phyloP scores from a whole-genome alignment of 257 asterid species.

The Hygrophila difformis region DNA sequence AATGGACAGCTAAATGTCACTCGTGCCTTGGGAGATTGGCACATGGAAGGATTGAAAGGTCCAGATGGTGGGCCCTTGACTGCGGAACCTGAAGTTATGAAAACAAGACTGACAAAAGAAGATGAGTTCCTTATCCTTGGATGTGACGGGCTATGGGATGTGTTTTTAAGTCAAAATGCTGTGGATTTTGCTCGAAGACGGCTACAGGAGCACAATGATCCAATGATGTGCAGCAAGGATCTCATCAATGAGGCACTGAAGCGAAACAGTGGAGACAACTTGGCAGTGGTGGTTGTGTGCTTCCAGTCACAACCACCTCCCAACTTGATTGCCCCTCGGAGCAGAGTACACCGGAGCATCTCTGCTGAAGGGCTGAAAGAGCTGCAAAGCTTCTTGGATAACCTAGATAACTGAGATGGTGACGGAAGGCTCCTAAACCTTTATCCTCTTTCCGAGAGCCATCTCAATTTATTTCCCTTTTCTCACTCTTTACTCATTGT shows the following conservation, averaged over 20 bases:
- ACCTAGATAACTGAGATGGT: slow-evolving; percentile 40
- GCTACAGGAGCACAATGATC: slow-evolving; percentile 90
- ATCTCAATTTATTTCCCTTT: neutral
- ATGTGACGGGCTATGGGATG: slow-evolving; percentile 97
- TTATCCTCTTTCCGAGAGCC: neutral
- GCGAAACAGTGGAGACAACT: slow-evolving; percentile 78
- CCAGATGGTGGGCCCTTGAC: slow-evolving; percentile 77
- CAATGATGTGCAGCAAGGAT: slow-evolving; percentile 69
- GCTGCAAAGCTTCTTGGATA: no score
- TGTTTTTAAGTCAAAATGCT: slow-evolving; percentile 85
- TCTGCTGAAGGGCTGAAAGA: no score
- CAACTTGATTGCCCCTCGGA: no score
- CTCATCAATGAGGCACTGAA: slow-evolving; percentile 82
- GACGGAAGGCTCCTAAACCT: no score
- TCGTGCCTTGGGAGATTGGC: slow-evolving; percentile 97
- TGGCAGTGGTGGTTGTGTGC: slow-evolving; percentile 35
- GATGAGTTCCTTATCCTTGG: slow-evolving; percentile 91
- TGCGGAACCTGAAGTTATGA: slow-evolving; percentile 87
- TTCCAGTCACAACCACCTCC: no score
- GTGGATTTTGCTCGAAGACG: slow-evolving; percentile 91
- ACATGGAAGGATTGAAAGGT: slow-evolving; percentile 67
- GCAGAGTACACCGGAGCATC: no score
- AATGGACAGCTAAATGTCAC: slow-evolving; percentile 91
- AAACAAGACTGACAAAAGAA: slow-evolving; percentile 59
- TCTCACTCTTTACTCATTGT: neutral